Evolutionary conservation across 1,284 basidiomycete genomes (phyloP).

Genomic region (Rhodotorula sp.): DNA sequence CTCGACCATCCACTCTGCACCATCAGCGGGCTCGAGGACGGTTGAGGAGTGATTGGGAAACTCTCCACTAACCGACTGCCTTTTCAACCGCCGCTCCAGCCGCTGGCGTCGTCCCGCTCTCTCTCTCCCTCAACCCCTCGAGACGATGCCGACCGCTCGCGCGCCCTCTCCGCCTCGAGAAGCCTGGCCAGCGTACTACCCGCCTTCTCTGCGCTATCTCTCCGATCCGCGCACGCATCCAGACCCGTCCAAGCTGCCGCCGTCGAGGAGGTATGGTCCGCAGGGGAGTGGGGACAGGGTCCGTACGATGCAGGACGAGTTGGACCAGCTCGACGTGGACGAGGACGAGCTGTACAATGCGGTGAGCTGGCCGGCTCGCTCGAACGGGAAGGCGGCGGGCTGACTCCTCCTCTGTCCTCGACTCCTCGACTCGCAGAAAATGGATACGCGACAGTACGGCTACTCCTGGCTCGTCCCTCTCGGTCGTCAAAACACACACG

Average conservation of each 20-base stretch:
- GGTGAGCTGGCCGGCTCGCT: background rate
- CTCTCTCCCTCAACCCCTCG: background rate
- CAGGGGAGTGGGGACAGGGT: background rate
- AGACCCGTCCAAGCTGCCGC: constrained; percentile 3
- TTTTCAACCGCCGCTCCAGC: too few species aligned
- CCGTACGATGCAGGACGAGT: constrained; percentile 25
- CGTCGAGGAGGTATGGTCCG: constrained; percentile 5
- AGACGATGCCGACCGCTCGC: background rate
- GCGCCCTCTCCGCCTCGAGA: too few species aligned
- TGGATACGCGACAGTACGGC: constrained; percentile 25
- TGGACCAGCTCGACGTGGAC: constrained; percentile 25
- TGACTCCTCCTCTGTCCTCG: background rate
- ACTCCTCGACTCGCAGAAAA: background rate
- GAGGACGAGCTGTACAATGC: constrained; percentile 17
- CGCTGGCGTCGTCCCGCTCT: too few species aligned
- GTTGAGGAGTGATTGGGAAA: too few species aligned
- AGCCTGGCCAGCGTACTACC: constrained; percentile 13
- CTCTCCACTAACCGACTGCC: too few species aligned
- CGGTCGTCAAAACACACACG: constrained; percentile 33
- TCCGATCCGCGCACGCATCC: constrained; percentile 9
- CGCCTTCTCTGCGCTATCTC: constrained; percentile 17
- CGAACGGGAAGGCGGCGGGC: too few species aligned
- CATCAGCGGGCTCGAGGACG: too few species aligned
- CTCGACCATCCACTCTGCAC: too few species aligned
- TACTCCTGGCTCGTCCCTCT: constrained; percentile 35